These are phyloP conservation scores for Solanum chilense DNA, from an alignment of 257 asterid species.

Conservation along the genomic window DNA sequence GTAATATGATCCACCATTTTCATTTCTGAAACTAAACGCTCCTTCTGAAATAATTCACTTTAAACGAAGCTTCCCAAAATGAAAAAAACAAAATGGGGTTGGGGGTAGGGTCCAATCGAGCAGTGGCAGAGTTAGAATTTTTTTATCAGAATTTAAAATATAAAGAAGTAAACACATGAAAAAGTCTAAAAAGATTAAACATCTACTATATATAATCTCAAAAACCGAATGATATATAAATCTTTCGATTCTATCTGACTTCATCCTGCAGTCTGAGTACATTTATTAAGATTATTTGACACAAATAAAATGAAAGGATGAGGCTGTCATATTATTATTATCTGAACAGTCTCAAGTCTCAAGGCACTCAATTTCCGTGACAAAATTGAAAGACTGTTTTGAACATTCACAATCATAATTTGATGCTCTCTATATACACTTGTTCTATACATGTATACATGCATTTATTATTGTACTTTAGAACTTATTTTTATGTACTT, in stretches of 20 bases:
- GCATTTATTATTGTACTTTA: background rate
- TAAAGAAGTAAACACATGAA: background rate
- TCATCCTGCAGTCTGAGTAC: background rate
- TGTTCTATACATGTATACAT: background rate
- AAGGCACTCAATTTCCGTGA: conserved; percentile 23
- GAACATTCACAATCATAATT: conserved; percentile 20
- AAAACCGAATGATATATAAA: background rate
- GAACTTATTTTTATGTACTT: background rate
- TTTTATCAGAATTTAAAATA: background rate
- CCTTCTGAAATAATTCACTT: background rate
- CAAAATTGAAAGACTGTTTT: conserved; percentile 4
- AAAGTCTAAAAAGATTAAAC: background rate
- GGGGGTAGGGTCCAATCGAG: background rate
- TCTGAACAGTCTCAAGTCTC: conserved; percentile 1
- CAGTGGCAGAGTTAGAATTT: background rate
- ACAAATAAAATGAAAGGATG: background rate
- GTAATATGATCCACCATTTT: background rate
- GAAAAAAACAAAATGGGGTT: background rate
- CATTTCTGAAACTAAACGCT: background rate
- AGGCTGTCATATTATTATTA: background rate
- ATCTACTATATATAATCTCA: background rate
- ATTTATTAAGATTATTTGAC: background rate
- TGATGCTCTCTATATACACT: background rate
- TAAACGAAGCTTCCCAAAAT: background rate
- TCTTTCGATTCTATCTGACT: background rate